phyloP scores from a whole-genome alignment of 2,329 filamentous ascomycete species.

The Neocatenulostroma microsporum region DNA sequence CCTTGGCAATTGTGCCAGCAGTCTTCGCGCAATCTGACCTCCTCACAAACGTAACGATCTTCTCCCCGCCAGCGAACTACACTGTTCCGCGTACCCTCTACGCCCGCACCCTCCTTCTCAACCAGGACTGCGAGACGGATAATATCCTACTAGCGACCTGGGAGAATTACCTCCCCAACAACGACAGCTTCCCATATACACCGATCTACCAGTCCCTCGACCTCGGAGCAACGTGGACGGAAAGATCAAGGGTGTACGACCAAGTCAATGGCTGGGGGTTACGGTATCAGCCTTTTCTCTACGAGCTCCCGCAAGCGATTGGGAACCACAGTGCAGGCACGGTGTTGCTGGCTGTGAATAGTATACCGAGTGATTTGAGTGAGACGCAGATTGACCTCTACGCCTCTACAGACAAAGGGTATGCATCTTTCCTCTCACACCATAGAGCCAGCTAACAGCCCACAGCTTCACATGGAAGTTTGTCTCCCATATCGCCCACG shows the following conservation, averaged over 20 bases:
- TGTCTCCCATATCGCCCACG: conserved; percentile 56
- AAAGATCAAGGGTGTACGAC: conserved; percentile 57
- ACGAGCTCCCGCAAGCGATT: conserved; percentile 52
- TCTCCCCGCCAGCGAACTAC: conserved; percentile 20
- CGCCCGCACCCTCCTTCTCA: conserved; percentile 42
- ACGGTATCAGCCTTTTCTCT: conserved; percentile 62
- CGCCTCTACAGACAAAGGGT: conserved; percentile 53
- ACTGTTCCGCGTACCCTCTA: conserved; percentile 41
- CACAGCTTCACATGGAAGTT: no score
- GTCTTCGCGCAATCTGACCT: no score
- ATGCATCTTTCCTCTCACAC: conserved; percentile 37
- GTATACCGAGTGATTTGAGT: conserved; percentile 52
- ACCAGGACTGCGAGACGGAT: conserved; percentile 29
- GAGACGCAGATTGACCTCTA: conserved; percentile 63
- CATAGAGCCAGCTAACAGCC: no score
- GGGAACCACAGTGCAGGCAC: conserved; percentile 56
- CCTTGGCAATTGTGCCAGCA: no score
- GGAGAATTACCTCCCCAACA: conserved; percentile 47
- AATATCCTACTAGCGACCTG: conserved; percentile 43
- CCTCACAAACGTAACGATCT: conserved; percentile 20
- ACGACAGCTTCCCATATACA: conserved; percentile 35
- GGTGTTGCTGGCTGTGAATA: conserved; percentile 54
- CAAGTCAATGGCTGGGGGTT: conserved; percentile 57
- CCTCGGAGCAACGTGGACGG: conserved; percentile 49
- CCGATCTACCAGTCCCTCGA: conserved; percentile 43